Evolutionary conservation across 176 grass and related monocot genomes (phyloP), one percentile per base, ranked within the genome.

Genomic region (Panicum miliaceum): DNA sequence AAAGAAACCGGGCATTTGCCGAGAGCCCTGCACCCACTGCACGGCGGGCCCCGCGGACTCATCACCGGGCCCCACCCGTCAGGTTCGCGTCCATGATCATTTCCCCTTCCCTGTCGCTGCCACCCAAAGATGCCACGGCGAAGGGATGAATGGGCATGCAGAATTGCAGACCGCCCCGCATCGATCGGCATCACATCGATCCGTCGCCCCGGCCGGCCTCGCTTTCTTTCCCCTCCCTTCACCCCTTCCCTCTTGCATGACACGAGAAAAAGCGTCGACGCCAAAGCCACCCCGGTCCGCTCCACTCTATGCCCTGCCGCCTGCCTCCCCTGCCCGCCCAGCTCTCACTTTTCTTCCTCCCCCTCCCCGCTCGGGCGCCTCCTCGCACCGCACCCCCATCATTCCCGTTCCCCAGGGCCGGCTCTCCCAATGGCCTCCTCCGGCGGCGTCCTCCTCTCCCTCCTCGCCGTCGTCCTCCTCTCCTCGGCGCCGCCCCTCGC

Each of bases 231-330:
- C 8, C 34, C 54, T 37, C 22, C 32, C 41, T 26, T n/a, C 3
- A 23, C 45, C 8, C 29, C 34, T 84, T 46, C 57, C 36, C 35
- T 60, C 58, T 70, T 64, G 56, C 84, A 80, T 45, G 80, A 84
- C 89, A 84, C 74, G 68, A 90, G 84, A 75, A 87, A 87, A 90
- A 90, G 80, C 83, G 22, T 18, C 42, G 68, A 13, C 70, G 25
- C 43, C 70, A 50, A 70, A 84, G 73, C 22, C 82, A 32, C 40
- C 16, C 58, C 35, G 38, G 19, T 20, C 54, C 7, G 29, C 66
- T 71, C 20, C 81, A 27, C 37, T n/a, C 54, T 61, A 51, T 42
- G 34, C 56, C 12, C 68, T 64, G 69, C 77, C 64, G 76, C 56
- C 68, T 81, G 79, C 77, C 40, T 66, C 48, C 60, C 59, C 54